Conservation (phyloP, 495 filamentous ascomycete species). For the Lindgomyces ingoldianus region DNA sequence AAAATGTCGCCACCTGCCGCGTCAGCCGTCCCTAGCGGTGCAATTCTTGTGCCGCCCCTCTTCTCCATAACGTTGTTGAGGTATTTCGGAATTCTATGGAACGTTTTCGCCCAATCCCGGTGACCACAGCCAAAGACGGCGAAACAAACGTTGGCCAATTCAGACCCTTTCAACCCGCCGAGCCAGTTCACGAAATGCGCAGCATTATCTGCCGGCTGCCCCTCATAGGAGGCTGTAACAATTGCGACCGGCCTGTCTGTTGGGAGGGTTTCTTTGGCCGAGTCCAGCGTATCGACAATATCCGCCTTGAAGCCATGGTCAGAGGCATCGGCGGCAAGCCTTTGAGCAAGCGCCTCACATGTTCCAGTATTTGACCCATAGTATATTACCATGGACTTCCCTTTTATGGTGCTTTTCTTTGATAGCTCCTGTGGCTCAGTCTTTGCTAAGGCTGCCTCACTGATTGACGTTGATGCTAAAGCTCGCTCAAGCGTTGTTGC, state of each 20-base stretch:
- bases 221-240: slow-evolving; percentile 73
- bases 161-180: slow-evolving; percentile 50
- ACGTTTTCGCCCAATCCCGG: slow-evolving; percentile 68
- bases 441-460: slow-evolving; percentile 30
- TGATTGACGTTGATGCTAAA: slow-evolving; percentile 44
- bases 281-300: slow-evolving; percentile 58
- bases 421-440: slow-evolving; percentile 28
- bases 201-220: slow-evolving; percentile 74
- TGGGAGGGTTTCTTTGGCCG: slow-evolving; percentile 62
- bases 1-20: slow-evolving; percentile 66
- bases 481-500: slow-evolving; percentile 58
- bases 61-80: slow-evolving; percentile 54
- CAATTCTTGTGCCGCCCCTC: slow-evolving; percentile 48
- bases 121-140: slow-evolving; percentile 68
- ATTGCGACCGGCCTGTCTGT: slow-evolving; percentile 64
- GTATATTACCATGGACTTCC: slow-evolving; percentile 61
- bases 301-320: slow-evolving; percentile 59
- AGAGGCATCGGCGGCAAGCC: slow-evolving; percentile 59
- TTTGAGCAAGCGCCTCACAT: slow-evolving; percentile 66
- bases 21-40: slow-evolving; percentile 59
- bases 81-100: slow-evolving; percentile 68
- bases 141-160: slow-evolving; percentile 48
- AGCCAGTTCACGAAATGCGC: slow-evolving; percentile 69
- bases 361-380: slow-evolving; percentile 78
- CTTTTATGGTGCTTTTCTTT: slow-evolving; percentile 11